Percentiles rank a stretch among this genome's conserved stretches.
These are phyloP conservation scores for Pelargonium exstipulatum DNA, from an alignment of 441 rosid genomes.

Conservation along the genomic window DNA sequence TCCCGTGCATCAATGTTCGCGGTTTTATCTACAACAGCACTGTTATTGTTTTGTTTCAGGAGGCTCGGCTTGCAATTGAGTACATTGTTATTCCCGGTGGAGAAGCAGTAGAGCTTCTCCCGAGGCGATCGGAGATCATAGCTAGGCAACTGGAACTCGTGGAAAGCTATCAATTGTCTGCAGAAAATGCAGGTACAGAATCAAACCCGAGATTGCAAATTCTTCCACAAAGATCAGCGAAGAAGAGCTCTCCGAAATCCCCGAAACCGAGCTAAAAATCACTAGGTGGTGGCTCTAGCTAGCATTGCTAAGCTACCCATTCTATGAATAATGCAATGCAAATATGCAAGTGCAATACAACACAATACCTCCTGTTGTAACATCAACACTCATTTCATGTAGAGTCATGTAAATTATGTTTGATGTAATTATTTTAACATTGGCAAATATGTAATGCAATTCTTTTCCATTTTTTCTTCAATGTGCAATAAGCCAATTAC, in stretches of 20 bases:
- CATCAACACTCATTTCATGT: slow-evolving; percentile 20
- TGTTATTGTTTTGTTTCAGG: slow-evolving; percentile 38
- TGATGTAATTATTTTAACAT: slow-evolving; percentile 13
- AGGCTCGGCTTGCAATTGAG: slow-evolving; percentile 87
- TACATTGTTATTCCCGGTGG: slow-evolving; percentile 93
- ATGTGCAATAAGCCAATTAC: not conserved
- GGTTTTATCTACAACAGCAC: not conserved
- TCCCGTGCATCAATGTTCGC: not conserved
- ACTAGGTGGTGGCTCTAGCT: slow-evolving; percentile 33
- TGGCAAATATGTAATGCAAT: slow-evolving; percentile 10
- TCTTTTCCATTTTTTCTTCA: not conserved
- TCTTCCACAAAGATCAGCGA: slow-evolving; percentile 59
- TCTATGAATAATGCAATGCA: slow-evolving; percentile 38
- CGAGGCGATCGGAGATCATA: slow-evolving; percentile 71
- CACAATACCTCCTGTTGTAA: too few species aligned
- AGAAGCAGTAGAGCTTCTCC: slow-evolving; percentile 95
- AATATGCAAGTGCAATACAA: too few species aligned
- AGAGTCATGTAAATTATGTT: slow-evolving; percentile 26
- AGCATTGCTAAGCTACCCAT: slow-evolving; percentile 59
- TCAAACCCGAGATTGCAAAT: slow-evolving; percentile 79
- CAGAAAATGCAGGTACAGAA: slow-evolving; percentile 79
- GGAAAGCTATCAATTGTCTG: slow-evolving; percentile 75
- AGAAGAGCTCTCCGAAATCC: slow-evolving; percentile 36
- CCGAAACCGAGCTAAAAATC: not conserved
- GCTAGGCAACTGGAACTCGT: slow-evolving; percentile 84